Evolutionary conservation across 805 yeast genomes (phyloP).

Genomic region (Millerago galiae): DNA sequence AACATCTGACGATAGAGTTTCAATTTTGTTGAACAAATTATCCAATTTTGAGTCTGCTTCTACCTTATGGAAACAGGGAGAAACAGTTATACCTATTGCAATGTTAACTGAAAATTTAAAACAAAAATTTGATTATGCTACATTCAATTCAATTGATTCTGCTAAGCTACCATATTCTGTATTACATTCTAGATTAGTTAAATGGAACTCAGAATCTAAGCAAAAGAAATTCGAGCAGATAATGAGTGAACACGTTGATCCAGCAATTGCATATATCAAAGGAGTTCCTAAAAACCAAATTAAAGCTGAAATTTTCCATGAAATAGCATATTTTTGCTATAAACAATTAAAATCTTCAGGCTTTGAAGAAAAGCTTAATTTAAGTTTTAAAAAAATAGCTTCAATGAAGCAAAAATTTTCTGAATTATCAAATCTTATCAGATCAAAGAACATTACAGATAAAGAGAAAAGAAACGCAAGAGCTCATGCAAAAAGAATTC

Average conservation of each 20-base stretch:
- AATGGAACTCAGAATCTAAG: conserved; percentile 69
- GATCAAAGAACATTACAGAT: conserved; percentile 33
- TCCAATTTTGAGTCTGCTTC: conserved; percentile 44
- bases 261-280: conserved; percentile 12
- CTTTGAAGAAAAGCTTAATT: conserved; percentile 38
- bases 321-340: conserved; percentile 71
- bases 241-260: conserved; percentile 48
- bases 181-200: conserved; percentile 39
- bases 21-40: conserved; percentile 5
- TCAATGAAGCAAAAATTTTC: conserved; percentile 22
- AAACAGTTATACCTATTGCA: conserved; percentile 50
- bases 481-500: conserved; percentile 43
- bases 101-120: conserved; percentile 35
- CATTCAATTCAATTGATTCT: not conserved
- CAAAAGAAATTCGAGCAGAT: conserved; percentile 59
- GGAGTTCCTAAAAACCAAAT: conserved; percentile 19
- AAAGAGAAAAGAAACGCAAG: conserved; percentile 48
- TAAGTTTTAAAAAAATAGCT: conserved; percentile 40
- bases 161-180: conserved; percentile 19
- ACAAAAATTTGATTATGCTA: conserved; percentile 5
- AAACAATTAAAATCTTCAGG: conserved; percentile 44
- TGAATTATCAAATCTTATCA: conserved; percentile 12
- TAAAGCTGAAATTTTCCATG: conserved; percentile 44
- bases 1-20: not conserved
- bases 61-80: conserved; percentile 60